Evolutionary conservation across 768 basidiomycete genomes (phyloP), one percentile per base, ranked within the genome.

Genomic region (Epithele typhae): DNA sequence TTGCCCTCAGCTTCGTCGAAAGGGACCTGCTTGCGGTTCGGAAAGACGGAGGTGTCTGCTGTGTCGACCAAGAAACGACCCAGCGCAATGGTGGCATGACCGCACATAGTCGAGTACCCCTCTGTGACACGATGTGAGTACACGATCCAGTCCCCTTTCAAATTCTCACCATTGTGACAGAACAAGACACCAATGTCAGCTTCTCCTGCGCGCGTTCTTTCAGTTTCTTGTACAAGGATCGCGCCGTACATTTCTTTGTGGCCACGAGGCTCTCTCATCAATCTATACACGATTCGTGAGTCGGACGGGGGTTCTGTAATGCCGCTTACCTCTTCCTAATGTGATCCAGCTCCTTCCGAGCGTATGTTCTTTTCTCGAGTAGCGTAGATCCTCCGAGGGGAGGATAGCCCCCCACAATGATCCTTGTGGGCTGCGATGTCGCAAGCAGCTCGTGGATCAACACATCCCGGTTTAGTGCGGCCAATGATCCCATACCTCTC

Each of bases 51-150:
- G 9, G 49, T 38, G 46, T 67, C 65, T n/a, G 63, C 57, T 8
- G 68, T 70, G 45, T 71, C 69, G 25, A 71, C 55, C 4, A 71
- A 56, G 45, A 71, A 68, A 9, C 69, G 65, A 3, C 69, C 69
- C 0, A 71, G 65, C 17, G 69, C 68, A 27, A 71, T 65, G 4
- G 68, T 69, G 7, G 68, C 69, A 43, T 71, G 69, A 0, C 69
- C 69, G 39, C 69, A 71, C 69, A 71, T 71, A 8, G 69, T 70
- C 11, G 68, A 70, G 51, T 68, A 71, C 1, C 69, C 69, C 57
- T 69, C 69, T 69, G 40, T 23, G 9, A n/a, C 19, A 6, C 12
- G 34, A 15, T 30, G 27, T 14, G 8, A 14, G 27, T 30, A n/a
- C n/a, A n/a, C n/a, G n/a, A n/a, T n/a, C n/a, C n/a, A n/a, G n/a